Conservation (phyloP, 2,329 filamentous ascomycete species). For the Cryphonectria nitschkei region DNA sequence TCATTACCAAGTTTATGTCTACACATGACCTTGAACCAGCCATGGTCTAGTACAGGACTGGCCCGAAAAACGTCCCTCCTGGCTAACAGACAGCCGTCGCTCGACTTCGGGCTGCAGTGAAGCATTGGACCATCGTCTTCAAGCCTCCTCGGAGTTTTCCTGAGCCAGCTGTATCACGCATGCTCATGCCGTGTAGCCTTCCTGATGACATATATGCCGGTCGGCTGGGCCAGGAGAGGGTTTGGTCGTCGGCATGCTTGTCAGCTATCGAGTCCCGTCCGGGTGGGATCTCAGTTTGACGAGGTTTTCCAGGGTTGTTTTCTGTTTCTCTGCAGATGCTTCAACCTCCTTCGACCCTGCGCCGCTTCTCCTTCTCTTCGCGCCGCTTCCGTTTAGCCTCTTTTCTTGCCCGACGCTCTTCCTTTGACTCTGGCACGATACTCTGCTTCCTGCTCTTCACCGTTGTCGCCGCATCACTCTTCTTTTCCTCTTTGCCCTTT, state of each 20-base stretch:
- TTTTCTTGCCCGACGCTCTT: constrained; percentile 29
- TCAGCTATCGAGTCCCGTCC: neutral
- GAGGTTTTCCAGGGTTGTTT: neutral
- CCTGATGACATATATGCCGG: neutral
- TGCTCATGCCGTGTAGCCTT: neutral
- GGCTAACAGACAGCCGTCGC: neutral
- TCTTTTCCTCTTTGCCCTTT: neutral
- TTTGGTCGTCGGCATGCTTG: neutral
- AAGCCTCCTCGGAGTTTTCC: neutral
- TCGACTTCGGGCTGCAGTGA: neutral
- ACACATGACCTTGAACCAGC: neutral
- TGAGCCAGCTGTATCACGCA: neutral
- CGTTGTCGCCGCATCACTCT: constrained; percentile 25
- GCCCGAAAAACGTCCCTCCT: neutral
- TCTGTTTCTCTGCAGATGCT: neutral
- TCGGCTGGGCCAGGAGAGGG: neutral
- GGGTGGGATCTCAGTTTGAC: neutral
- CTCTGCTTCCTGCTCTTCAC: constrained; percentile 31
- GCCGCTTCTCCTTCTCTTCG: constrained; percentile 34
- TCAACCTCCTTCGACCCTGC: constrained; percentile 23
- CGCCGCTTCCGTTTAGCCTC: constrained; percentile 35
- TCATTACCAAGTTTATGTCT: neutral
- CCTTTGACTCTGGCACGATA: constrained; percentile 30
- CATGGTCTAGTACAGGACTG: neutral
- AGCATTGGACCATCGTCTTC: neutral